phyloP scores from a whole-genome alignment of 345 rosid genomes.

The Barbarea vulgaris region DNA sequence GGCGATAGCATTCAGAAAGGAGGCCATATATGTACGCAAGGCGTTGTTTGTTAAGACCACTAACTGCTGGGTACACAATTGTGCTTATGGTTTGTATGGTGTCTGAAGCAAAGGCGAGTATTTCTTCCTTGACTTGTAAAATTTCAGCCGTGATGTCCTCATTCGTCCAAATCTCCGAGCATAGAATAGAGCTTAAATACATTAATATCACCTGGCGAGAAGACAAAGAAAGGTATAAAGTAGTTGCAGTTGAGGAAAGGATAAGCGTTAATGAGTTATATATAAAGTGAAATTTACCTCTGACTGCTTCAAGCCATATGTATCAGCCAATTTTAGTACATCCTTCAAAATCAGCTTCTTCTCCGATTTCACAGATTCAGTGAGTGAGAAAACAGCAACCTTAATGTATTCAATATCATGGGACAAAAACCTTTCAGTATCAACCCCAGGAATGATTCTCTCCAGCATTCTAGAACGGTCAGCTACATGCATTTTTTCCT shows the following conservation, averaged over 20 bases:
- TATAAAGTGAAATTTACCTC: constrained; percentile 54
- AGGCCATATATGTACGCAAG: constrained; percentile 76
- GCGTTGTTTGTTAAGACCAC: constrained; percentile 80
- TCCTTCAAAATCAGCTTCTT: constrained; percentile 75
- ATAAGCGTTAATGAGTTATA: not conserved
- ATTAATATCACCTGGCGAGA: constrained; percentile 63
- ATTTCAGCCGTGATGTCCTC: constrained; percentile 79
- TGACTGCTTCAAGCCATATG: constrained; percentile 59
- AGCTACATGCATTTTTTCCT: constrained; percentile 72
- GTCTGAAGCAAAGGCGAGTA: constrained; percentile 60
- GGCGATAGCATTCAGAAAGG: constrained; percentile 72
- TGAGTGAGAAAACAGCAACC: constrained; percentile 56
- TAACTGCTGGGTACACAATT: constrained; percentile 73
- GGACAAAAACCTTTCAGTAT: constrained; percentile 76
- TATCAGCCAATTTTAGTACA: constrained; percentile 61
- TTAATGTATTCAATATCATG: constrained; percentile 69
- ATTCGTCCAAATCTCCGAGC: constrained; percentile 79
- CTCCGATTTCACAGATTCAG: constrained; percentile 71
- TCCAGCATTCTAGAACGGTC: constrained; percentile 81
- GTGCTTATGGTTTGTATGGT: constrained; percentile 61
- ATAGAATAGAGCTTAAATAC: constrained; percentile 65
- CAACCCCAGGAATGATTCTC: constrained; percentile 86
- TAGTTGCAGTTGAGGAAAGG: constrained; percentile 10
- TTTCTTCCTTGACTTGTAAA: constrained; percentile 62
- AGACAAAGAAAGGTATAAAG: constrained; percentile 10